Conservation (phyloP, 2,329 filamentous ascomycete genomes). For the Neofusicoccum parvum region DNA sequence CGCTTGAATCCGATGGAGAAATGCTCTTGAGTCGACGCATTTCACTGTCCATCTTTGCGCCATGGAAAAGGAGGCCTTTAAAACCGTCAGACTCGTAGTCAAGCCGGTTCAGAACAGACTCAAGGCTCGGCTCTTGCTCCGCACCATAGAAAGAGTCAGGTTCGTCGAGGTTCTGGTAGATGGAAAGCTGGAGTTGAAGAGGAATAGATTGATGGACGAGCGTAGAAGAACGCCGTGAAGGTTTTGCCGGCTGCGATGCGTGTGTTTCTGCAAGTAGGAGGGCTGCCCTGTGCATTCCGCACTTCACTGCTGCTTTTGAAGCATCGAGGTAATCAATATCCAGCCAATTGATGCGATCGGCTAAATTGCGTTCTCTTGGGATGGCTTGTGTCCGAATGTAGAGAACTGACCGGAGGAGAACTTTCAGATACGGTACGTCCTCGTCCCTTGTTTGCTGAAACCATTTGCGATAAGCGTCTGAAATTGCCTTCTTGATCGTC, state of each 20-base stretch:
- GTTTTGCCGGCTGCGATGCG: slow-evolving; percentile 53
- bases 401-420: slow-evolving; percentile 77
- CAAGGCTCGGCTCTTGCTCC: slow-evolving; percentile 73
- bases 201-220: slow-evolving; percentile 48
- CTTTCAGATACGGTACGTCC: slow-evolving; percentile 65
- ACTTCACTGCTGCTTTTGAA: slow-evolving; percentile 71
- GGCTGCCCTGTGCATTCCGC: slow-evolving; percentile 85
- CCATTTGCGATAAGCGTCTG: slow-evolving; percentile 65
- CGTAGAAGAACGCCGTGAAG: slow-evolving; percentile 66
- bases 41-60: slow-evolving; percentile 86
- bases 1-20: slow-evolving; percentile 63
- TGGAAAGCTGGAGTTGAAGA: slow-evolving; percentile 71
- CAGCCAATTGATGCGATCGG: slow-evolving; percentile 81
- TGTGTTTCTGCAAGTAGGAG: slow-evolving; percentile 79
- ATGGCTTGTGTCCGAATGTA: slow-evolving; percentile 83
- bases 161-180: slow-evolving; percentile 93
- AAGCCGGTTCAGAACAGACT: slow-evolving; percentile 76
- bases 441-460: slow-evolving; percentile 53
- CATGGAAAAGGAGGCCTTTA: slow-evolving; percentile 86
- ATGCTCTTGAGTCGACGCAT: slow-evolving; percentile 63
- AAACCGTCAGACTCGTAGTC: slow-evolving; percentile 87
- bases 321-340: slow-evolving; percentile 75
- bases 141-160: slow-evolving; percentile 95
- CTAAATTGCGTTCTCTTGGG: slow-evolving; percentile 75
- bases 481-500: slow-evolving; percentile 60